Evolutionary conservation across 78 protist species (phyloP).

Genomic region (Tieghemostelium lacteum): DNA sequence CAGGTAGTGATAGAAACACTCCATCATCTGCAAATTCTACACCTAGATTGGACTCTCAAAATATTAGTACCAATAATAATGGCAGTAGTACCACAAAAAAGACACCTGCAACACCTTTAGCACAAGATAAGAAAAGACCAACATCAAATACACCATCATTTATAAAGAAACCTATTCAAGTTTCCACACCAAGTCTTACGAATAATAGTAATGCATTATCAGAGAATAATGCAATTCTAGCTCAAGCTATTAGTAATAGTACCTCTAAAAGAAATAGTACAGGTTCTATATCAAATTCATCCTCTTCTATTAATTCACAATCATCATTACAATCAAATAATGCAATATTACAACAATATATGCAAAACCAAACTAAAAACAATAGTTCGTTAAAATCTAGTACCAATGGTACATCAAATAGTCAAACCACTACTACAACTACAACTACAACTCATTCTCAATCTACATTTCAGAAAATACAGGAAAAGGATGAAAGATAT

Average conservation of each 20-base stretch:
- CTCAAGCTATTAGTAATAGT: neutral
- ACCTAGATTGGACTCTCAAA: neutral
- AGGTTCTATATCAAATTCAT: neutral
- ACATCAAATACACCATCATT: slow-evolving; percentile 20
- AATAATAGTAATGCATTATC: neutral
- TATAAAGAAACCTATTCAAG: neutral
- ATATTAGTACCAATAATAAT: neutral
- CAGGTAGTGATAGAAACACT: too few species aligned
- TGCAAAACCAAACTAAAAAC: too few species aligned
- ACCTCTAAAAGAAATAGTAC: neutral
- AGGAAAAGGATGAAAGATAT: too few species aligned
- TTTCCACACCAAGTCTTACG: too few species aligned
- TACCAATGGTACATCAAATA: neutral
- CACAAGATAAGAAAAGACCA: neutral
- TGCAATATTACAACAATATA: neutral
- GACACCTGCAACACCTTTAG: neutral
- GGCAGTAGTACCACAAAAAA: neutral
- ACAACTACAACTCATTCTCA: too few species aligned
- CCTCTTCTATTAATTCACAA: neutral
- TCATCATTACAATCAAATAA: neutral
- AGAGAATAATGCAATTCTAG: neutral
- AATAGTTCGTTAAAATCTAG: too few species aligned
- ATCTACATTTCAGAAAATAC: too few species aligned
- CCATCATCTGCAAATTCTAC: neutral
- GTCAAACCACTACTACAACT: neutral